Evolutionary conservation across 2,329 filamentous ascomycete genomes (phyloP).

Genomic region (Fusarium protoensiforme): DNA sequence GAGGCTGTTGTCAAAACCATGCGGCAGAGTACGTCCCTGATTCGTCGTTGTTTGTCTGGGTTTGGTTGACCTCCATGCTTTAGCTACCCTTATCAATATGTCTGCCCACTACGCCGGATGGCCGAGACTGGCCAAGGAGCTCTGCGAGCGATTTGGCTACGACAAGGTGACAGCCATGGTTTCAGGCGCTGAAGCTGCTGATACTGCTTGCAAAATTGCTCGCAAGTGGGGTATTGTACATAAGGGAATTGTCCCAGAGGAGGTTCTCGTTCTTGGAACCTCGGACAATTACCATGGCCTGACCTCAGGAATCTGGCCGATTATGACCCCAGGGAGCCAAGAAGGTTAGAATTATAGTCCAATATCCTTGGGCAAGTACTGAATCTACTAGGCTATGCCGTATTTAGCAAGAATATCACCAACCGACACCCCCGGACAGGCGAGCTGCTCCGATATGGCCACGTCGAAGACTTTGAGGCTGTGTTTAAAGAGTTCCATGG

Average conservation of each 20-base stretch:
- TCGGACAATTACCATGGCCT: constrained; percentile 30
- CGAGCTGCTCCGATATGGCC: constrained; percentile 17
- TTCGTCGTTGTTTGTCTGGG: too few relatives aligned
- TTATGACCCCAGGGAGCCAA: constrained; percentile 18
- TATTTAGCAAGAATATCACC: constrained; percentile 21
- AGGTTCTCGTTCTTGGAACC: constrained; percentile 26
- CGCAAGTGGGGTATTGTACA: constrained; percentile 24
- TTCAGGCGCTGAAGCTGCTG: constrained; percentile 32
- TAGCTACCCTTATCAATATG: constrained; percentile 28
- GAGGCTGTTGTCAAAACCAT: constrained; percentile 12
- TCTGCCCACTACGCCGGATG: constrained; percentile 12
- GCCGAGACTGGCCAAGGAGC: constrained; percentile 20
- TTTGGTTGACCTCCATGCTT: neutral
- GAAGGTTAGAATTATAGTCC: neutral
- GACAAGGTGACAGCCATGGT: constrained; percentile 29
- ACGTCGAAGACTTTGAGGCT: constrained; percentile 20
- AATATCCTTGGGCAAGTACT: neutral
- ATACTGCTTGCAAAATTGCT: constrained; percentile 32
- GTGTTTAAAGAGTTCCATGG: constrained; percentile 9
- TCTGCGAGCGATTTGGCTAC: constrained; percentile 23
- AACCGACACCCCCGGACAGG: constrained; percentile 23
- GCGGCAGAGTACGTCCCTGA: constrained; percentile 2
- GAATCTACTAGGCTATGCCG: constrained; percentile 11
- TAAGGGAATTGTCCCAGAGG: constrained; percentile 18
- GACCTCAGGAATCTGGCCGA: constrained; percentile 25